Base-by-base conservation (phyloP, 164 flowering plant genomes). In the Protea cynaroides region DNA sequence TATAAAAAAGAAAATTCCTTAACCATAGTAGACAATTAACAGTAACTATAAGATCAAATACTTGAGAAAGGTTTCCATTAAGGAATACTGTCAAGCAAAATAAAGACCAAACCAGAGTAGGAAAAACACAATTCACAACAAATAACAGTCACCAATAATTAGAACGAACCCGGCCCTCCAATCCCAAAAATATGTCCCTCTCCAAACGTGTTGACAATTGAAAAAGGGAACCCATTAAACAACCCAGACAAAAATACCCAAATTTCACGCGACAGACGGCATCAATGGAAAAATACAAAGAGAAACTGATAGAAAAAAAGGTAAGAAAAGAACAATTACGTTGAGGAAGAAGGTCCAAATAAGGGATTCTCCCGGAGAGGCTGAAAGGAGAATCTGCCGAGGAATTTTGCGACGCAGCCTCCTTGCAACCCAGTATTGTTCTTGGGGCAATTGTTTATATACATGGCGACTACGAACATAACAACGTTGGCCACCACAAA, bases 321-420 rank as follows among this genome's bases (percentile, higher is more conserved):
- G 18, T 65, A 34, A 0, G 49, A 29, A 17, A 38, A 25, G 54
- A 68, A 47, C 46, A 43, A 70, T 79, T 78, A 92, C 97, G 94
- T 81, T 10, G 65, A 25, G 58, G 94, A 77, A 74, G 96, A 89
- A 50, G 98, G 95, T 13, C 96, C 98, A 44, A 87, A 77, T 40
- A 92, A 82, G 24, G 96, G 96, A 75, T 92, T 89, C 52, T 84
- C 84, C 44, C 58, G 63, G 49, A 84, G 64, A 8, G 98, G 95
- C 79, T 92, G 74, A 65, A 92, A 92, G 0, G 96, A 86, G 63
- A 89, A 79, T 65, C 95, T 72, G 14, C 87, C 86, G 6, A 89
- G 87, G 67, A 82, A 86, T 79, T 71, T 73, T 0, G 84, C 86
- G 21, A 86, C 82, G 47, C 97, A 92, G 50, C 73, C 69, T 3